These are phyloP conservation scores for Phytophthora agathidicida DNA, from an alignment of 352 stramenopile genomes.

Conservation along the genomic window DNA sequence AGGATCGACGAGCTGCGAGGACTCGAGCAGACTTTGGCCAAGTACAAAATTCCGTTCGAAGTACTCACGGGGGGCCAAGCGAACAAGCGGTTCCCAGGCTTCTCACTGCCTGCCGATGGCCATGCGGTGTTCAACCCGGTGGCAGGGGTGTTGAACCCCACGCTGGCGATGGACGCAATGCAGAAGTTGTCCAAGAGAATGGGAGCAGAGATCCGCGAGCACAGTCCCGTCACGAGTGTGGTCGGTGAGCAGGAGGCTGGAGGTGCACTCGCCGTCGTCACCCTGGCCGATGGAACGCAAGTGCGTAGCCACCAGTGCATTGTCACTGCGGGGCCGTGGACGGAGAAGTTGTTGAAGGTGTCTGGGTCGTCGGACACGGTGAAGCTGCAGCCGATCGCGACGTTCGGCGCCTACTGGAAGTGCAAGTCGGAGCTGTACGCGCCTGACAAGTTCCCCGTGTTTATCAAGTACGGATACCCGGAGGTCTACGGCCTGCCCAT, in stretches of 20 bases:
- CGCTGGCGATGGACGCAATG: constrained; percentile 54
- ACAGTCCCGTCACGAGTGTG: constrained; percentile 34
- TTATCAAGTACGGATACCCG: constrained; percentile 65
- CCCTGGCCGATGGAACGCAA: constrained; percentile 30
- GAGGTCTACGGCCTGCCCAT: constrained; percentile 64
- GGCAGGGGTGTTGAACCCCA: constrained; percentile 62
- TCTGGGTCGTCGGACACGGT: constrained; percentile 29
- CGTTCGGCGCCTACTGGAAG: constrained; percentile 73
- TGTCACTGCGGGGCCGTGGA: constrained; percentile 63
- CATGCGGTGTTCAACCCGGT: constrained; percentile 56
- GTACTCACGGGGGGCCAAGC: constrained; percentile 48
- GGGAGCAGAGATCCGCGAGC: constrained; percentile 49
- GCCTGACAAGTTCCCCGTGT: constrained; percentile 61
- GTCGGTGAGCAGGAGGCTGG: constrained; percentile 21
- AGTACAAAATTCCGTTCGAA: constrained; percentile 48
- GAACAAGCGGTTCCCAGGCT: constrained; percentile 58
- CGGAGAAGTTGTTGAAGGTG: constrained; percentile 43
- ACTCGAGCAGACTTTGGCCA: constrained; percentile 37
- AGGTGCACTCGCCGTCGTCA: constrained; percentile 32
- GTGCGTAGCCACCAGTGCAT: constrained; percentile 51
- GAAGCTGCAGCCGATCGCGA: constrained; percentile 63
- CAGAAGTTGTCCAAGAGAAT: constrained; percentile 46
- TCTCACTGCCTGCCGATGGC: constrained; percentile 42
- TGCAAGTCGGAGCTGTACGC: constrained; percentile 51
- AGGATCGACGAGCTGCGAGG: constrained; percentile 33